Conservation (phyloP, 345 rosid species). For the Linum lewisii region DNA sequence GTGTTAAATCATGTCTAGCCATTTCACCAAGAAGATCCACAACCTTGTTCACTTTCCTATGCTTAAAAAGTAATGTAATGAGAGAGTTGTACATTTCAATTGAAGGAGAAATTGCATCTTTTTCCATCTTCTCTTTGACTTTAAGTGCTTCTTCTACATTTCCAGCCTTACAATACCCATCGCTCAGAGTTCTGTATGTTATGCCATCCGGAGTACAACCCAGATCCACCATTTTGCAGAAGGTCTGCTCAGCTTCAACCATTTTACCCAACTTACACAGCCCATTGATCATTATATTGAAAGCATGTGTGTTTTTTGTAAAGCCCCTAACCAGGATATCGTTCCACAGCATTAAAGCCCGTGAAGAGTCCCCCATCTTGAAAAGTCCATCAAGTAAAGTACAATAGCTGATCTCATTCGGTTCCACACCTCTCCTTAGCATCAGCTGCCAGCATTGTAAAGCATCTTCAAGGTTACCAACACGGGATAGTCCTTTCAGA, state of each 20-base stretch:
- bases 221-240: conserved; percentile 40
- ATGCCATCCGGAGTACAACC: conserved; percentile 56
- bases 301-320: conserved; percentile 36
- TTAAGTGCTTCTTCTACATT: conserved; percentile 50
- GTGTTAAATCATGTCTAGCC: conserved; percentile 27
- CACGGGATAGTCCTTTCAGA: conserved; percentile 57
- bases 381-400: conserved; percentile 59
- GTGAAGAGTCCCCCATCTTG: conserved; percentile 56
- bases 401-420: conserved; percentile 50
- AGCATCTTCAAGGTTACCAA: conserved; percentile 48
- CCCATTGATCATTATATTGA: conserved; percentile 71
- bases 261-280: conserved; percentile 59
- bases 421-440: conserved; percentile 41
- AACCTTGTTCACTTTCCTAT: conserved; percentile 29
- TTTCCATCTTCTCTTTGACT: conserved; percentile 43
- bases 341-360: conserved; percentile 57
- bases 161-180: conserved; percentile 71
- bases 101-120: conserved; percentile 35
- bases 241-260: conserved; percentile 56
- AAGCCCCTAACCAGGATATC: conserved; percentile 56
- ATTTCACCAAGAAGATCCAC: conserved; percentile 42
- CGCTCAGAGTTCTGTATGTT: conserved; percentile 57
- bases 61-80: conserved; percentile 41
- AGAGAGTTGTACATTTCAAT: conserved; percentile 60
- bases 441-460: conserved; percentile 53